Conservation (phyloP, 2,329 filamentous ascomycete genomes). For the Arachnopeziza araneosa region DNA sequence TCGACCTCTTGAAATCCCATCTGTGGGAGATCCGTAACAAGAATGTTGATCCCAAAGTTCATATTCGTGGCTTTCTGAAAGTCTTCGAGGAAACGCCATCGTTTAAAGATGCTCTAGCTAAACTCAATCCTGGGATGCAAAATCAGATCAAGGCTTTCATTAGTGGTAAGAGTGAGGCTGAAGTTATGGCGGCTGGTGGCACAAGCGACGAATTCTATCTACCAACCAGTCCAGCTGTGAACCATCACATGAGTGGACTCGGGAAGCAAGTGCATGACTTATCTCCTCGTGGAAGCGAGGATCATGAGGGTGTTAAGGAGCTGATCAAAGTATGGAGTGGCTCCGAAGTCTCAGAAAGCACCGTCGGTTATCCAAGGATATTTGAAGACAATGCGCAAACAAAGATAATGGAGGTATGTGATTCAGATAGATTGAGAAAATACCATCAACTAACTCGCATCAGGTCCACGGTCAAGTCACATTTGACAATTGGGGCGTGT, state of each 20-base stretch:
- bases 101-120: slow-evolving; percentile 26
- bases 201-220: slow-evolving; percentile 23
- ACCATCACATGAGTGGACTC: slow-evolving; percentile 24
- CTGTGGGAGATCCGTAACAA: slow-evolving; percentile 29
- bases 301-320: background rate
- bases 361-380: slow-evolving; percentile 18
- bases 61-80: slow-evolving; percentile 30
- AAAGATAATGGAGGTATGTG: slow-evolving; percentile 23
- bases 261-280: slow-evolving; percentile 6
- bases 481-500: slow-evolving; percentile 38
- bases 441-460: background rate
- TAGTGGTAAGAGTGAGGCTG: slow-evolving; percentile 12
- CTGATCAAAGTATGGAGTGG: background rate
- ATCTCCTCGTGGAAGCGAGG: slow-evolving; percentile 4
- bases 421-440: background rate
- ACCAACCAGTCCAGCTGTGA: slow-evolving; percentile 29
- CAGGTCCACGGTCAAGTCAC: slow-evolving; percentile 21
- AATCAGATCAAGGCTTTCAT: slow-evolving; percentile 30
- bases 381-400: slow-evolving; percentile 30
- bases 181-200: slow-evolving; percentile 19
- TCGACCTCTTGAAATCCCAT: slow-evolving; percentile 25
- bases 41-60: slow-evolving; percentile 27
- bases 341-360: background rate
- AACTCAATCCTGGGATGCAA: slow-evolving; percentile 27
- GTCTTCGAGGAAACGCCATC: slow-evolving; percentile 28